Base-by-base conservation (phyloP, 108 stramenopile genomes). In the Nitzschia inconspicua region DNA sequence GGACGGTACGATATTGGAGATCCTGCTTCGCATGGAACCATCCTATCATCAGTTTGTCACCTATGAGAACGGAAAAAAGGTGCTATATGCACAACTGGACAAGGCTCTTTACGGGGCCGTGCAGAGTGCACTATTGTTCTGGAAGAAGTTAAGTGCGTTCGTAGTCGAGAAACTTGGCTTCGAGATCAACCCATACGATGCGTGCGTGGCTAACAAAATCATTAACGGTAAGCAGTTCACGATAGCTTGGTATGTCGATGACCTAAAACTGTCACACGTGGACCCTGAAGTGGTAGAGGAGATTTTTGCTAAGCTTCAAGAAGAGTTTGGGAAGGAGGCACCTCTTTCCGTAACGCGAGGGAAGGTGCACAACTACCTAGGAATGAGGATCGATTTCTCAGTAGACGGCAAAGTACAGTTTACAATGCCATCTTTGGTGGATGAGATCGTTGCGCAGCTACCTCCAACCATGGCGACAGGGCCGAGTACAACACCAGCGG, bases 21-120 rank as follows among this genome's bases (percentile, higher is more conserved):
- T 29, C 46, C 4, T 29, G 28, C 16, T 57, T 49, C 3, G 62
- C 62, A 20, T 44, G 63, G 23, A 42, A n/a, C n/a, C n/a, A n/a
- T 42, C 41, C 41, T 4, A 4, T 1, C 3, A 2, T 42, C 3
- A 36, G 29, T 43, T 7, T n/a, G n/a, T n/a, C n/a, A n/a, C n/a
- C n/a, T n/a, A n/a, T n/a, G n/a, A n/a, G n/a, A n/a, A n/a, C n/a
- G n/a, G n/a, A n/a, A n/a, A n/a, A n/a, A n/a, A n/a, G n/a, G n/a
- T n/a, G n/a, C n/a, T n/a, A n/a, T n/a, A n/a, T n/a, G n/a, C n/a
- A n/a, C n/a, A n/a, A n/a, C n/a, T n/a, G n/a, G n/a, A n/a, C n/a
- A 73, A 69, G 29, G 77, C 77, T 13, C 37, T 73, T 3, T 78
- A 78, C 44, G 72, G 77, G 16, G 64, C 66, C 26, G n/a, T 78